Evolutionary conservation across 2,329 filamentous ascomycete species (phyloP).

Genomic region (Fonsecaea multimorphosa): DNA sequence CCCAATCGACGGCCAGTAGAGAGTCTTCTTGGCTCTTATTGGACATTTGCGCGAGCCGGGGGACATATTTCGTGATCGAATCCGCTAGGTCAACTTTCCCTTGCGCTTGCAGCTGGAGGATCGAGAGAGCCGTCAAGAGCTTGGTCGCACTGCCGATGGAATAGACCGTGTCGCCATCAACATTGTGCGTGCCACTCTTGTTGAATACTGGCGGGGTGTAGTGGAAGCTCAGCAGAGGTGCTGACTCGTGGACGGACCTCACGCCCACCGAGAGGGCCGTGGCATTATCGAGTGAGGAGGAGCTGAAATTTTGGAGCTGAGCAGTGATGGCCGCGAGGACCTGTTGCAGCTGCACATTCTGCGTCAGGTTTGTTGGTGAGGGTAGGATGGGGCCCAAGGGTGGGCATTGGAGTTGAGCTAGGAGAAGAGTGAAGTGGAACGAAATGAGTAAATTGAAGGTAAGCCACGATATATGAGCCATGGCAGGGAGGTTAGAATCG

Average conservation of each 20-base stretch:
- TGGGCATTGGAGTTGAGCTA: background rate
- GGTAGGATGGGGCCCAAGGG: background rate
- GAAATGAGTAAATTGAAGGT: background rate
- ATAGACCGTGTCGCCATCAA: conserved; percentile 53
- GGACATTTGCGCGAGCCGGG: background rate
- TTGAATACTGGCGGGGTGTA: conserved; percentile 1
- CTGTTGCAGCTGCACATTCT: background rate
- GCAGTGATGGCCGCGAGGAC: background rate
- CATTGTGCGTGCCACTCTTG: conserved; percentile 44
- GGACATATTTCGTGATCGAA: conserved; percentile 17
- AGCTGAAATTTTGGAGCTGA: background rate
- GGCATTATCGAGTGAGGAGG: background rate
- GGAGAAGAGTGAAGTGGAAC: background rate
- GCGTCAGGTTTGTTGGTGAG: background rate
- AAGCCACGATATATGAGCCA: background rate
- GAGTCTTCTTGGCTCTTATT: background rate
- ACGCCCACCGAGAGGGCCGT: conserved; percentile 13
- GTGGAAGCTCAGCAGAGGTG: conserved; percentile 6
- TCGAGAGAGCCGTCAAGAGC: conserved; percentile 49
- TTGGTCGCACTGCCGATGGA: conserved; percentile 52
- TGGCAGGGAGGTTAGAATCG: background rate
- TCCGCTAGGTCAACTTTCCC: conserved; percentile 11
- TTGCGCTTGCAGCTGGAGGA: conserved; percentile 28
- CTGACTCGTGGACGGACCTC: background rate
- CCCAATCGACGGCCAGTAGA: background rate